These are phyloP conservation scores for Leccinum imitatum DNA, from an alignment of 768 basidiomycete genomes.

Conservation along the genomic window DNA sequence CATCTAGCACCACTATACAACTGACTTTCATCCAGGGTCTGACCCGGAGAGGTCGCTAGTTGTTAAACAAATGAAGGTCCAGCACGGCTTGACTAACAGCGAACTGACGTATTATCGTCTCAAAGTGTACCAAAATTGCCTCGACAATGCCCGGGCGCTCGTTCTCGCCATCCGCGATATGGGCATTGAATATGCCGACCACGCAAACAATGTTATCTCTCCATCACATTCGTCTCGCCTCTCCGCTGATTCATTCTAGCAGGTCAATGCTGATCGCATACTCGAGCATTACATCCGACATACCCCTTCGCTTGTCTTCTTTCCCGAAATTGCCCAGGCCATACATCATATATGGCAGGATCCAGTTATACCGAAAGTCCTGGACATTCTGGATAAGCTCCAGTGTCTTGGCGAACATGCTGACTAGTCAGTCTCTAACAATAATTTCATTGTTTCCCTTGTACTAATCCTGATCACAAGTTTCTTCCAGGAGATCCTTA, in stretches of 20 bases:
- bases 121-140: not conserved
- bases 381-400: not conserved
- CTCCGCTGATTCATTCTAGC: not conserved
- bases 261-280: not conserved
- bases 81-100: conserved; percentile 4
- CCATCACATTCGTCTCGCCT: not conserved
- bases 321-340: not conserved
- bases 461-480: not conserved
- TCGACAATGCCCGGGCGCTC: not conserved
- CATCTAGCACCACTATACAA: not conserved
- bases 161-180: not conserved
- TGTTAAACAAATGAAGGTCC: conserved; percentile 5
- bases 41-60: not conserved
- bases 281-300: not conserved
- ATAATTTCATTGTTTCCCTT: not conserved
- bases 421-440: not conserved
- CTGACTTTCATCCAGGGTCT: not conserved
- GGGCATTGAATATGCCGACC: not conserved
- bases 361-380: conserved; percentile 1
- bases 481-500: conserved; percentile 1
- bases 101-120: not conserved
- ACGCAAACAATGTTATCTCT: not conserved
- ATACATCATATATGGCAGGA: conserved; percentile 6
- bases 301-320: not conserved
- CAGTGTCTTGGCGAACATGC: not conserved